Evolutionary conservation across 1,139 yeast genomes (phyloP).

Genomic region (Suhomyces chickasaworum): DNA sequence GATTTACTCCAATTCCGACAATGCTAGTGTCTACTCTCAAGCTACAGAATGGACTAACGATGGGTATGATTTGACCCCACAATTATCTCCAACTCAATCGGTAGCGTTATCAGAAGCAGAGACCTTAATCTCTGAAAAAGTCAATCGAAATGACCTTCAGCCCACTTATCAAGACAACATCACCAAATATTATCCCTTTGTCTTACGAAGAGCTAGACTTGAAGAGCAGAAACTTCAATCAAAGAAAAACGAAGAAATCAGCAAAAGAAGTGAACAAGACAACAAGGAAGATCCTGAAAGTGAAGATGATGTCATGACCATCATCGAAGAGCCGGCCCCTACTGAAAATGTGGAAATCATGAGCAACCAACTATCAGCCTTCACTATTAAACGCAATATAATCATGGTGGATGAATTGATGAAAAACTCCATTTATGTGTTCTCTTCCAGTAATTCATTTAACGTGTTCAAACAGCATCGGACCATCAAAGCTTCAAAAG

Average conservation of each 20-base stretch:
- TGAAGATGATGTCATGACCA: conserved; percentile 24
- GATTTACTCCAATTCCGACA: not conserved
- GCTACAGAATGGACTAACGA: not conserved
- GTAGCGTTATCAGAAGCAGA: conserved; percentile 22
- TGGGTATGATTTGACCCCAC: conserved; percentile 5
- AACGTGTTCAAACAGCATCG: conserved; percentile 34
- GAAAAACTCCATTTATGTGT: conserved; percentile 33
- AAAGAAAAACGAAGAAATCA: no score
- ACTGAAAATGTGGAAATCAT: conserved; percentile 14
- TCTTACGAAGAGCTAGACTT: conserved; percentile 32
- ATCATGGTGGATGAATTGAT: conserved; percentile 39
- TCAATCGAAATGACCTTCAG: conserved; percentile 36
- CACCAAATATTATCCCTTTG: conserved; percentile 40
- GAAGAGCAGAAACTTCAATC: conserved; percentile 7
- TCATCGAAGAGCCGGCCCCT: conserved; percentile 21
- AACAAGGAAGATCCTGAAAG: not conserved
- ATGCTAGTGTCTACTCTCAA: not conserved
- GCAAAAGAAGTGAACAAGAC: not conserved
- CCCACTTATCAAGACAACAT: conserved; percentile 40
- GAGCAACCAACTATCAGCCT: conserved; percentile 19
- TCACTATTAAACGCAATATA: conserved; percentile 31
- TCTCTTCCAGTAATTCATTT: conserved; percentile 35
- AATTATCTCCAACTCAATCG: conserved; percentile 12
- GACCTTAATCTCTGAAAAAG: conserved; percentile 21
- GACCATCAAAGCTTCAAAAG: conserved; percentile 25